A percentile compares a stretch with the other conserved stretches of the same genome.
Evolutionary conservation across 2,329 filamentous ascomycete species (phyloP).

Genomic region (Cladophialophora bantiana): DNA sequence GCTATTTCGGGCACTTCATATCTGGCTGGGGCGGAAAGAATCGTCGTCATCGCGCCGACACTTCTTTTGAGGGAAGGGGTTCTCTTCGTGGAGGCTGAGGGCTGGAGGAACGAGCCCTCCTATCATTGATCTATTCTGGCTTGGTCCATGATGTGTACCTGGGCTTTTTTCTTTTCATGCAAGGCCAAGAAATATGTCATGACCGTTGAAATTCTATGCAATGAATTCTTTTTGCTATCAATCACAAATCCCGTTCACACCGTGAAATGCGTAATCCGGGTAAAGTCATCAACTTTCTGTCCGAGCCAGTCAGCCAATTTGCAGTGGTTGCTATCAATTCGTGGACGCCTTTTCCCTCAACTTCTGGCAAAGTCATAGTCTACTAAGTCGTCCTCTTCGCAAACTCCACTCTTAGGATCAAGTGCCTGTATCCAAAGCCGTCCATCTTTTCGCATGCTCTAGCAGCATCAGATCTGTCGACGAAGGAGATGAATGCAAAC

Average conservation of each 20-base stretch:
- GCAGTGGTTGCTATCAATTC: not conserved
- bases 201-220: not conserved
- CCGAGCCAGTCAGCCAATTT: not conserved
- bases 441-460: conserved; percentile 98
- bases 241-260: conserved; percentile 2
- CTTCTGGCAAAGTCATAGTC: not conserved
- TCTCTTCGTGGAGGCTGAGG: not conserved
- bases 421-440: conserved; percentile 69
- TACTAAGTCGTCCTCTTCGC: conserved; percentile 51
- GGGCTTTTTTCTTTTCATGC: not conserved
- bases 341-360: not conserved
- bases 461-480: conserved; percentile 85
- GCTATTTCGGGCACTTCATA: not conserved
- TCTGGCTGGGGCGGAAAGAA: not conserved
- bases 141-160: not conserved
- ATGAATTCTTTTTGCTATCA: not conserved
- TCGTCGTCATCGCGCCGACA: not conserved
- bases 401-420: conserved; percentile 61
- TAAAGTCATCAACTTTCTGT: not conserved
- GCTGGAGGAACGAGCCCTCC: not conserved
- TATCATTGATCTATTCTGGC: not conserved
- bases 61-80: not conserved
- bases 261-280: not conserved
- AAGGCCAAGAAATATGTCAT: not conserved
- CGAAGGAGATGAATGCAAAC: conserved; percentile 98